phyloP scores from a whole-genome alignment of 1,284 basidiomycete species.

The Entoloma clypeatum region DNA sequence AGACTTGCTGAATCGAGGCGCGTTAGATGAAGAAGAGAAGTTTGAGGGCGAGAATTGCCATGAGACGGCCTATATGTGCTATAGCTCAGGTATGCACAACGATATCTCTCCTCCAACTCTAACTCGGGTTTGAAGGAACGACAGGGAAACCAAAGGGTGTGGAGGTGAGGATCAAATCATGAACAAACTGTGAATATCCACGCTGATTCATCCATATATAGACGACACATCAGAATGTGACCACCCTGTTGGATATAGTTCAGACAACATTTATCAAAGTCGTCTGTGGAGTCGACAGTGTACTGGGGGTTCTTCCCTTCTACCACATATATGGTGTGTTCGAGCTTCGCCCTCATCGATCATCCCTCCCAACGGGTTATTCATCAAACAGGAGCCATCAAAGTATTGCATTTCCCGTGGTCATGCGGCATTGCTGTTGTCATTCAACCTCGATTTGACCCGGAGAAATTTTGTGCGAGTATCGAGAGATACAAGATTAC shows the following conservation, averaged over 20 bases:
- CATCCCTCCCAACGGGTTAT: no score
- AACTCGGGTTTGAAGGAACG: conserved; percentile 39
- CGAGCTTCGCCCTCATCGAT: no score
- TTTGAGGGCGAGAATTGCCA: conserved; percentile 47
- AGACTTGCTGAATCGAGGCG: conserved; percentile 43
- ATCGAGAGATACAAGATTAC: conserved; percentile 68
- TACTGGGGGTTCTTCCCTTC: conserved; percentile 61
- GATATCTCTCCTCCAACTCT: neutral
- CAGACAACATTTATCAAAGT: conserved; percentile 37
- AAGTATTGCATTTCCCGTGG: conserved; percentile 61
- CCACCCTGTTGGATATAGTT: conserved; percentile 44
- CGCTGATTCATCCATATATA: conserved; percentile 20
- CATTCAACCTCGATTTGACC: conserved; percentile 72
- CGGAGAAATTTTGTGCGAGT: conserved; percentile 62
- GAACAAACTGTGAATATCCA: neutral
- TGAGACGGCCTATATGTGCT: conserved; percentile 62
- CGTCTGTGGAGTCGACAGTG: conserved; percentile 37
- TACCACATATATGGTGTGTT: conserved; percentile 56
- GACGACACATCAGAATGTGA: conserved; percentile 68
- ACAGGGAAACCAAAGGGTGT: conserved; percentile 61
- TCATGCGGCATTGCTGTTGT: conserved; percentile 57
- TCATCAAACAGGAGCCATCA: conserved; percentile 42
- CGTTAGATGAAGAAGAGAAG: conserved; percentile 42
- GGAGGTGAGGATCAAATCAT: conserved; percentile 44
- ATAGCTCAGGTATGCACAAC: conserved; percentile 42